Evolutionary conservation across 108 stramenopile genomes (phyloP), one percentile per base, ranked within the genome.

Genomic region (Discostella pseudostelligera): DNA sequence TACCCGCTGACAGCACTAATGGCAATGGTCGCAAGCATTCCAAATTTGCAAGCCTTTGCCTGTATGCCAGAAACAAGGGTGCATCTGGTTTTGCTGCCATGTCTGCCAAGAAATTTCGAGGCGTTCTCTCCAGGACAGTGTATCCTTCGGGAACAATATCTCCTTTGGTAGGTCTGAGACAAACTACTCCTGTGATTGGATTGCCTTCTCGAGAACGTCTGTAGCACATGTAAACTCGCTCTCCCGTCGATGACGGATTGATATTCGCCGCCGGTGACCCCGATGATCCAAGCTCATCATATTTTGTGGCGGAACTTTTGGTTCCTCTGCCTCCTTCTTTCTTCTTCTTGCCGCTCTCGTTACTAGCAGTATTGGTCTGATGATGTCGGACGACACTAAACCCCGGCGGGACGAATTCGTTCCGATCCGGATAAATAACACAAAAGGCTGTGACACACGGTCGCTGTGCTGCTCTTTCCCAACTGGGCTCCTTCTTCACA

Each of bases 141-240:
- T 82, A 94, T 6, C 93, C 93, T 56, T 84, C 80, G 13, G 93
- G 90, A 59, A 94, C 77, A 11, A 74, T 22, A 58, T 94, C 93
- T 39, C 79, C 60, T 8, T 73, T 65, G n/a, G 78, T 53, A 10
- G 93, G 90, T 47, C 56, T 58, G 22, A 94, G 74, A 9, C 87
- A 87, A 28, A 86, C 26, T 21, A 94, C 62, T 24, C 85, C 87
- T 13, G 93, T 94, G 5, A 94, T 58, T 14, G 93, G 93, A 57
- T 94, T 94, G 0, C 93, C 93, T 66, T 94, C 93, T 21, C 93
- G 72, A 1, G 93, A 94, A n/a, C 90, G 72, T 50, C 87, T 74
- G 60, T 87, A 94, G 63, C 90, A 92, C 1, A 91, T 59, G 68
- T 82, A 88, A 4, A 88, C 81, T 21, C 82, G 76, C 47, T 93